phyloP scores from a whole-genome alignment of 306 rosid genomes.

The Trifolium dubium region DNA sequence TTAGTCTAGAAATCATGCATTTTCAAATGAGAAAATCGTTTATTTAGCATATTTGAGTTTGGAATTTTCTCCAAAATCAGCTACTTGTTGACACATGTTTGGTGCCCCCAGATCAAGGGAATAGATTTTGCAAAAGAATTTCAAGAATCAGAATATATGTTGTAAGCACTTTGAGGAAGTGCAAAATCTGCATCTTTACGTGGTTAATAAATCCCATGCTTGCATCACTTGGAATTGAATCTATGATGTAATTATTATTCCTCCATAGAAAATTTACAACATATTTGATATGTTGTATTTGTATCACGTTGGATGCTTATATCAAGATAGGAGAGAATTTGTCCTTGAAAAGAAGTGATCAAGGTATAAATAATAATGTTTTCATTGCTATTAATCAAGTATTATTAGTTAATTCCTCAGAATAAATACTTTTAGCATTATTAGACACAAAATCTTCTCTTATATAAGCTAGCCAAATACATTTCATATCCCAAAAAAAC shows the following conservation, averaged over 20 bases:
- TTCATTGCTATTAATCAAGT: background rate
- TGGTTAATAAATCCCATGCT: slow-evolving; percentile 15
- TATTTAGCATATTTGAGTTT: too few species aligned
- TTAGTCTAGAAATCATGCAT: slow-evolving; percentile 14
- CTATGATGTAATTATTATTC: slow-evolving; percentile 36
- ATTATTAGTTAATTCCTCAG: background rate
- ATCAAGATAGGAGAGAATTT: slow-evolving; percentile 33
- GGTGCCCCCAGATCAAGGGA: background rate
- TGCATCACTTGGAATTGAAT: slow-evolving; percentile 41
- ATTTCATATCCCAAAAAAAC: too few species aligned
- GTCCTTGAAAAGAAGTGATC: slow-evolving; percentile 23
- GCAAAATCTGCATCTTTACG: slow-evolving; percentile 36
- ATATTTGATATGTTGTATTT: background rate
- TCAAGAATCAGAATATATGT: slow-evolving; percentile 42
- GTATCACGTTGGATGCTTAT: slow-evolving; percentile 35
- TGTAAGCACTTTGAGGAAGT: slow-evolving; percentile 20
- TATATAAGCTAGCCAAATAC: too few species aligned
- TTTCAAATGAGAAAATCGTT: background rate
- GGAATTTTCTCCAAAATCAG: too few species aligned
- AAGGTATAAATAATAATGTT: slow-evolving; percentile 9
- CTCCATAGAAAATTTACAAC: background rate
- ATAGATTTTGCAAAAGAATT: slow-evolving; percentile 9
- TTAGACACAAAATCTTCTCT: background rate
- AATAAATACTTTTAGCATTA: background rate
- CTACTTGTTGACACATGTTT: too few species aligned